Base-by-base conservation (phyloP, 805 yeast genomes). In the Cephaloascus fragrans region DNA sequence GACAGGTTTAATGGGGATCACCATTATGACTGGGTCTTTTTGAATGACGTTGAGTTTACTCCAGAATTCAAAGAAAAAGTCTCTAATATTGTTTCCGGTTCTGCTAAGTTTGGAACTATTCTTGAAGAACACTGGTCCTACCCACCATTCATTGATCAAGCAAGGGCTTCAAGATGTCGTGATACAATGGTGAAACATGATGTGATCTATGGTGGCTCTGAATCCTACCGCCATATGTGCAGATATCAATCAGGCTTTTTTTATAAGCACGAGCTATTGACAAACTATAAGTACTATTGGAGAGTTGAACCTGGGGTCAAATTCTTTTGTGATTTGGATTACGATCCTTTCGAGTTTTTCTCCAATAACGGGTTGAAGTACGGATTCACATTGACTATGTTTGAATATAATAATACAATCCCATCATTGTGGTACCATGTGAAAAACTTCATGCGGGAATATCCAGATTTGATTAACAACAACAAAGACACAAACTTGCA, bases 21-120 rank as follows among this genome's bases (percentile, higher is more conserved):
- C 52, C 71, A 77, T 47, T 83, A 84, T 51, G 93, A 84, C 55
- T 84, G 88, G 86, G 80, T 83, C 3, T 84, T 85, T 48, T 56
- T 84, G 36, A 85, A 85, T 55, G 88, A 85, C 51, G 72, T 65
- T 44, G 75, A 72, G 2, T 85, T 85, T 55, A 53, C 69, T 34
- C 69, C 65, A 3, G 74, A 72, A 44, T 85, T 84, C 55, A 69
- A 62, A 41, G 52, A 58, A 19, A 55, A 63, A 19, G 70, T 82
- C 1, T 44, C 66, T 10, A 67, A 67, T 17, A 50, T 68, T 12
- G 72, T 80, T n/a, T 68, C 83, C 2, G 88, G 90, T 31, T 57
- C 52, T 3, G 73, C 77, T 29, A 68, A 70, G 40, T 85, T 78
- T 52, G 94, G 89, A 10, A 46, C 56, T 26, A 72, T 85, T 20